phyloP scores from a whole-genome alignment of 2,329 filamentous ascomycete species.

The Talaromyces sp. region DNA sequence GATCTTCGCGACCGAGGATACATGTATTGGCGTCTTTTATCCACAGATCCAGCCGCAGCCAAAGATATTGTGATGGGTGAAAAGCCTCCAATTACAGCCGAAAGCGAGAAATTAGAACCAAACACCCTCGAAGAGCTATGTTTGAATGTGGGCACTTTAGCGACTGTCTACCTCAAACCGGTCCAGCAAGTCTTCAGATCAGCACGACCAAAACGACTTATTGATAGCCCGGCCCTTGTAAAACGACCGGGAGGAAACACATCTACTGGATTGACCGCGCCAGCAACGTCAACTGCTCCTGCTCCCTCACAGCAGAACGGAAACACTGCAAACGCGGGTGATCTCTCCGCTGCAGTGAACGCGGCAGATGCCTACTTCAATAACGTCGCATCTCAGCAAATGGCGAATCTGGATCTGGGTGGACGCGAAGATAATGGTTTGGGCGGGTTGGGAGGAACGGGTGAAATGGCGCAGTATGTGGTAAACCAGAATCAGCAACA shows the following conservation, averaged over 20 bases:
- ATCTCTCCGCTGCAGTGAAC: constrained; percentile 66
- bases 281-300: background rate
- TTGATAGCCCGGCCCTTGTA: constrained; percentile 82
- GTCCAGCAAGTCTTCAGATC: constrained; percentile 95
- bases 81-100: constrained; percentile 92
- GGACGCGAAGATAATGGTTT: constrained; percentile 61
- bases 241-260: constrained; percentile 45
- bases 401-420: constrained; percentile 65
- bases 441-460: constrained; percentile 46
- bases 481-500: constrained; percentile 80
- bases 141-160: constrained; percentile 88
- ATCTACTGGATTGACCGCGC: background rate
- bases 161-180: constrained; percentile 95
- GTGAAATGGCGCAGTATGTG: constrained; percentile 52
- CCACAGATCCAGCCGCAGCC: constrained; percentile 81
- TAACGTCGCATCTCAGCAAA: constrained; percentile 66
- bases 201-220: constrained; percentile 71
- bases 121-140: constrained; percentile 94
- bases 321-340: constrained; percentile 31
- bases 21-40: constrained; percentile 98
- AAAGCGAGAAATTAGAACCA: constrained; percentile 89
- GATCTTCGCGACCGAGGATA: constrained; percentile 93
- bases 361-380: constrained; percentile 90
- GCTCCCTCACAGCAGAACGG: background rate
- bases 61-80: constrained; percentile 93